phyloP scores from a whole-genome alignment of 495 filamentous ascomycete genomes.

The Penicillium roqueforti region DNA sequence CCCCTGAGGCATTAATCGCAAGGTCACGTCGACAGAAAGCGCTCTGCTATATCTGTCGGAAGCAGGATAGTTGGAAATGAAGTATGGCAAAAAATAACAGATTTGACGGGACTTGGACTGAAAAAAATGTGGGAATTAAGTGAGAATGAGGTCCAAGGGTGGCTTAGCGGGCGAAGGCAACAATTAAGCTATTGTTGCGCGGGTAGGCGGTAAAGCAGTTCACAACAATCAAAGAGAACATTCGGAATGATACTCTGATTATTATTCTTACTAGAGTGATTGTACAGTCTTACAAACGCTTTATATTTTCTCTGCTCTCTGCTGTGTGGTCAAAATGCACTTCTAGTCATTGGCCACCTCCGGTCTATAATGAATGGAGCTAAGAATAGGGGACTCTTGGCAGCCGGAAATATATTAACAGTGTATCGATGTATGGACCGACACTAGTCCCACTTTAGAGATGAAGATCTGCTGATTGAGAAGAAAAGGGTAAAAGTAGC shows the following conservation, averaged over 20 bases:
- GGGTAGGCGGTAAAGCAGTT: constrained; percentile 22
- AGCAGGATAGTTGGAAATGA: neutral
- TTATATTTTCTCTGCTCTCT: neutral
- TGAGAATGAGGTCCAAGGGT: constrained; percentile 14
- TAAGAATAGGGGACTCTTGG: constrained; percentile 21
- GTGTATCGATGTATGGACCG: neutral
- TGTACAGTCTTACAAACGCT: neutral
- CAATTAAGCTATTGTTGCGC: constrained; percentile 15
- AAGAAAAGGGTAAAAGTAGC: neutral
- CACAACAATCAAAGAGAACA: constrained; percentile 1
- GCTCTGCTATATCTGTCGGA: constrained; percentile 5
- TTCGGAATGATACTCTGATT: neutral
- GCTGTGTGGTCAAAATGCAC: neutral
- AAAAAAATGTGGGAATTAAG: constrained; percentile 1
- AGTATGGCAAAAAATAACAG: neutral
- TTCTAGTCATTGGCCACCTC: neutral
- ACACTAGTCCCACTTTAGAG: neutral
- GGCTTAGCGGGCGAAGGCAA: constrained; percentile 29
- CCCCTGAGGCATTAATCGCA: constrained; percentile 47
- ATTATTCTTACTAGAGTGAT: neutral
- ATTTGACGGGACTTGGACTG: constrained; percentile 9
- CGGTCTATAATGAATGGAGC: constrained; percentile 10
- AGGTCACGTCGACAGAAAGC: constrained; percentile 4
- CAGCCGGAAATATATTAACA: constrained; percentile 17
- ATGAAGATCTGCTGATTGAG: neutral